A percentile compares a stretch with the other conserved stretches of the same genome.
Conservation (phyloP, 345 rosid genomes). For the Moringa oleifera region DNA sequence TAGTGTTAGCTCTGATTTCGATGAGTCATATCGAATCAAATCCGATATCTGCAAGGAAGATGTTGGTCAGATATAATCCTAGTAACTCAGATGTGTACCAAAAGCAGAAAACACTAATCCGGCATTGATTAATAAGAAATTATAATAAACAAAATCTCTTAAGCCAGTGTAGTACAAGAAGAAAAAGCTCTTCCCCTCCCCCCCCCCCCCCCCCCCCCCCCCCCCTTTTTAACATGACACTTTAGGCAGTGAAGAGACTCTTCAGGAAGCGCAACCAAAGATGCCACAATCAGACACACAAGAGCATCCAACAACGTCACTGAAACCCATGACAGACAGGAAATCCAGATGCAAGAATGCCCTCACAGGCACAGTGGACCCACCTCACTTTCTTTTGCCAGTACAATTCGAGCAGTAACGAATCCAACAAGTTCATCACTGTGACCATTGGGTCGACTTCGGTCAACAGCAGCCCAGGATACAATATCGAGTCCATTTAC, state of each 20-base stretch:
- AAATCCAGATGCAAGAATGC: constrained; percentile 6
- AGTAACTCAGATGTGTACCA: background rate
- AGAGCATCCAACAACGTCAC: constrained; percentile 8
- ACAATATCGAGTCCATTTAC: constrained; percentile 72
- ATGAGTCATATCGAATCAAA: constrained; percentile 61
- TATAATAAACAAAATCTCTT: background rate
- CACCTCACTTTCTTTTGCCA: constrained; percentile 86
- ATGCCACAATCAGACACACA: background rate
- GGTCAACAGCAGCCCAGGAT: constrained; percentile 94
- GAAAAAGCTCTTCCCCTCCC: too few relatives aligned
- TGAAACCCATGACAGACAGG: constrained; percentile 7
- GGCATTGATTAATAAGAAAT: background rate
- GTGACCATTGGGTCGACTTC: constrained; percentile 58
- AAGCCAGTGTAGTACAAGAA: too few relatives aligned
- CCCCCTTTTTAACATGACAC: background rate
- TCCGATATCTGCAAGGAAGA: constrained; percentile 68
- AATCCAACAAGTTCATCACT: constrained; percentile 88
- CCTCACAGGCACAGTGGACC: constrained; percentile 24
- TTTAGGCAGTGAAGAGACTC: background rate
- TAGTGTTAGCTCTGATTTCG: constrained; percentile 66
- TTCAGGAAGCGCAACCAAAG: background rate
- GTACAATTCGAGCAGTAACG: constrained; percentile 71
- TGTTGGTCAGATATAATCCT: constrained; percentile 2
- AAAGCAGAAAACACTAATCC: background rate
- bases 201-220: too few relatives aligned